Evolutionary conservation across 164 flowering plant genomes (phyloP).

Genomic region (Kalanchoe fedtschenkoi): DNA sequence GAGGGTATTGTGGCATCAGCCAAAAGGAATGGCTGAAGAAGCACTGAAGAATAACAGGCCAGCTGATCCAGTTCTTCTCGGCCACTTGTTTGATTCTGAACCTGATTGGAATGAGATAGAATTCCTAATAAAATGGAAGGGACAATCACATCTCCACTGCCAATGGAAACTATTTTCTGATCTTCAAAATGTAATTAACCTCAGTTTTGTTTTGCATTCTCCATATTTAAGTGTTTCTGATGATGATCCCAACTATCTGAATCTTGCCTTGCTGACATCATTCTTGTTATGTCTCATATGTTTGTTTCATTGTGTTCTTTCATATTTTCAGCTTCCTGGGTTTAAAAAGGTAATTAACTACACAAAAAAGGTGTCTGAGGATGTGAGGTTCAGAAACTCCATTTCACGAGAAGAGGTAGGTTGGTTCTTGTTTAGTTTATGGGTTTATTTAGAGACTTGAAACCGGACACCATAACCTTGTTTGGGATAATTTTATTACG

Average conservation of each 20-base stretch:
- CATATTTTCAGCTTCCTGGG: constrained; percentile 75
- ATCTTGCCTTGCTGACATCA: neutral
- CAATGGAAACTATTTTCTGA: constrained; percentile 87
- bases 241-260: neutral
- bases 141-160: constrained; percentile 93
- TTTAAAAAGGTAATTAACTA: constrained; percentile 94
- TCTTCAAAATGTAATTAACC: constrained; percentile 70
- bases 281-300: neutral
- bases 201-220: neutral
- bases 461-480: neutral
- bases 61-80: constrained; percentile 50
- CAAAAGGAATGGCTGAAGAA: constrained; percentile 82
- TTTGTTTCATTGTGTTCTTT: constrained; percentile 3
- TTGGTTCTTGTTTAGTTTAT: neutral
- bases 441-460: neutral
- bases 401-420: constrained; percentile 94
- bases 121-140: constrained; percentile 95
- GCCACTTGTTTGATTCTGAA: constrained; percentile 68
- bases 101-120: constrained; percentile 89
- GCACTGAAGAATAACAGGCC: constrained; percentile 56
- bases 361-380: constrained; percentile 78
- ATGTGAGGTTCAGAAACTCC: constrained; percentile 49
- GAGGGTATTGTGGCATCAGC: constrained; percentile 94
- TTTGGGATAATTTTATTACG: neutral
- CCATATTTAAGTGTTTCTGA: neutral